These are phyloP conservation scores for Diaporthe amygdali DNA, from an alignment of 2,329 filamentous ascomycete species.

Conservation along the genomic window DNA sequence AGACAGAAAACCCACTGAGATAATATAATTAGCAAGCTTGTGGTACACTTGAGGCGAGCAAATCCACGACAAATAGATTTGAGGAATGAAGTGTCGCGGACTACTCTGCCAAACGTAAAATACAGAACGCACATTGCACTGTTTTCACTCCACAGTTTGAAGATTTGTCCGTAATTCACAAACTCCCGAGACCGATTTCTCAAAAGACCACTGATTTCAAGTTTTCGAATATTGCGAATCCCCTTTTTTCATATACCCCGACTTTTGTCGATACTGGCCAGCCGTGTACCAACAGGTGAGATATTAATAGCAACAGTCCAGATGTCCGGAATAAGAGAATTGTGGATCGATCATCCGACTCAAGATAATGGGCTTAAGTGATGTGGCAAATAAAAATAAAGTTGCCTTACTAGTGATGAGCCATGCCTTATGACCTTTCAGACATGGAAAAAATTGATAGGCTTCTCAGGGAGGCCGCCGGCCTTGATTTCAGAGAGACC, in stretches of 20 bases:
- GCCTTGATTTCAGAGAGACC: slow-evolving; percentile 6
- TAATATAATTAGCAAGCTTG: not conserved
- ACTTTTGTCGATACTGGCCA: slow-evolving; percentile 4
- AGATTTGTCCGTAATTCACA: not conserved
- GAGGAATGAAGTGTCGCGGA: not conserved
- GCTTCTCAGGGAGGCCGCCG: slow-evolving; percentile 11
- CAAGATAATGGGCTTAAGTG: not conserved
- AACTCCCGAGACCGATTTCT: not conserved
- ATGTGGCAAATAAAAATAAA: not conserved
- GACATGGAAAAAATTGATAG: not conserved
- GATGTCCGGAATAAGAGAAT: not conserved
- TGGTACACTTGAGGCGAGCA: not conserved
- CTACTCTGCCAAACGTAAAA: not conserved
- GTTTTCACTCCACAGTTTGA: not conserved
- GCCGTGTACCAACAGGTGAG: not conserved
- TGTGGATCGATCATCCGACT: not conserved
- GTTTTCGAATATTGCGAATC: not conserved
- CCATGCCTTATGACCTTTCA: slow-evolving; percentile 1
- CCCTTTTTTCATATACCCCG: not conserved
- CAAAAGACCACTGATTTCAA: slow-evolving; percentile 1
- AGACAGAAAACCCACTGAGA: slow-evolving; percentile 7
- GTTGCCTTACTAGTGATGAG: slow-evolving; percentile 1
- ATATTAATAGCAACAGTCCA: not conserved
- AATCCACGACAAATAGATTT: not conserved
- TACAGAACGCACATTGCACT: slow-evolving; percentile 2